These are phyloP conservation scores for Hemisphaericaspora nanyangensis DNA, from an alignment of 805 yeast species.

Conservation along the genomic window DNA sequence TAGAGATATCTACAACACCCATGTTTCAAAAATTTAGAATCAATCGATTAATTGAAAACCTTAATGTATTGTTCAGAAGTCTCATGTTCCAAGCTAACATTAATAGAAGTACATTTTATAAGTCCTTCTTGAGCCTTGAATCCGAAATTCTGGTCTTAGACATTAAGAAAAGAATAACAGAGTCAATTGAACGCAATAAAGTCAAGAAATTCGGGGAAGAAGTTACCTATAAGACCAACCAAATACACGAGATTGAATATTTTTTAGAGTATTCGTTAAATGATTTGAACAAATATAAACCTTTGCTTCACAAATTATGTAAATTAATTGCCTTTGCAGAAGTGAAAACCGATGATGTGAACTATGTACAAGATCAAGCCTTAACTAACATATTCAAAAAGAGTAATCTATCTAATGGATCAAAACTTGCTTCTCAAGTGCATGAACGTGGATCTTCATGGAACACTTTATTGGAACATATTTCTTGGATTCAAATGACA, in stretches of 20 bases:
- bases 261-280: constrained; percentile 45
- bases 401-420: constrained; percentile 13
- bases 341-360: constrained; percentile 30
- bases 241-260: constrained; percentile 40
- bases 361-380: constrained; percentile 15
- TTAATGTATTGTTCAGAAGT: constrained; percentile 48
- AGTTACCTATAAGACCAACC: constrained; percentile 16
- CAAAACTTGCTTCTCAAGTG: background rate
- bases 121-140: constrained; percentile 2
- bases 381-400: background rate
- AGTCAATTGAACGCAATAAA: constrained; percentile 14
- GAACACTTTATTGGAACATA: constrained; percentile 1
- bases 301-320: constrained; percentile 29
- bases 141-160: constrained; percentile 28
- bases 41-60: constrained; percentile 43
- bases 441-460: background rate
- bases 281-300: constrained; percentile 35
- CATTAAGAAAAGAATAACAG: constrained; percentile 21
- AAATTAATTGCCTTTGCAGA: constrained; percentile 31
- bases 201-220: constrained; percentile 18
- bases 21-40: constrained; percentile 42
- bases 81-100: constrained; percentile 23
- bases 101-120: background rate
- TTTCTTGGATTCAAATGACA: constrained; percentile 5
- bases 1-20: constrained; percentile 22